These are phyloP conservation scores for Heracleum sosnowskyi DNA, from an alignment of 129 eudicot genomes.

Conservation along the genomic window DNA sequence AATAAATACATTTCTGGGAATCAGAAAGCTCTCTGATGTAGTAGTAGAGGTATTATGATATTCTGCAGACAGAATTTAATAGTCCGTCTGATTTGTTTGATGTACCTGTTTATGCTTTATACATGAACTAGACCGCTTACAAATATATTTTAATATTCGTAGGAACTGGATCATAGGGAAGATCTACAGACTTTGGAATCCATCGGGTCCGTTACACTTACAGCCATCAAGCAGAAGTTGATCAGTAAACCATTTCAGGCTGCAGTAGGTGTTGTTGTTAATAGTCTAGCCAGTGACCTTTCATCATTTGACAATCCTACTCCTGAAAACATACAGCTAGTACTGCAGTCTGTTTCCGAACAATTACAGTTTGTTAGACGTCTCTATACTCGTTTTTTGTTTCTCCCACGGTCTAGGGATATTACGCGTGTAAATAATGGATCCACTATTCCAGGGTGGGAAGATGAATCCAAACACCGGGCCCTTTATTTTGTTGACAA, in stretches of 20 bases:
- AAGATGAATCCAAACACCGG: slow-evolving; percentile 43
- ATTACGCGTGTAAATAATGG: slow-evolving; percentile 57
- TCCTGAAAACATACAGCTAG: slow-evolving; percentile 30
- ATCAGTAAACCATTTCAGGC: slow-evolving; percentile 67
- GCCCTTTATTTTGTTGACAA: slow-evolving; percentile 66
- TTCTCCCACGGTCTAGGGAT: slow-evolving; percentile 63
- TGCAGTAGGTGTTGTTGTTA: slow-evolving; percentile 56
- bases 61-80: neutral
- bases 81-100: neutral
- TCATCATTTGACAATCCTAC: slow-evolving; percentile 27
- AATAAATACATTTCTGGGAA: slow-evolving; percentile 49
- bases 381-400: slow-evolving; percentile 67
- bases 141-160: slow-evolving; percentile 9
- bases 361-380: slow-evolving; percentile 59
- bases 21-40: slow-evolving; percentile 79
- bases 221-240: slow-evolving; percentile 45
- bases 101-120: neutral
- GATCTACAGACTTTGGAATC: slow-evolving; percentile 41
- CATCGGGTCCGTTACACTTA: slow-evolving; percentile 51
- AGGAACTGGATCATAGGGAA: slow-evolving; percentile 66
- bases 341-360: slow-evolving; percentile 52
- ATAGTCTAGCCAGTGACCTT: slow-evolving; percentile 30
- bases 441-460: slow-evolving; percentile 72
- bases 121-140: neutral
- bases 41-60: slow-evolving; percentile 72